Conservation (phyloP, 2,329 filamentous ascomycete species). For the Paecilomyces sp. region DNA sequence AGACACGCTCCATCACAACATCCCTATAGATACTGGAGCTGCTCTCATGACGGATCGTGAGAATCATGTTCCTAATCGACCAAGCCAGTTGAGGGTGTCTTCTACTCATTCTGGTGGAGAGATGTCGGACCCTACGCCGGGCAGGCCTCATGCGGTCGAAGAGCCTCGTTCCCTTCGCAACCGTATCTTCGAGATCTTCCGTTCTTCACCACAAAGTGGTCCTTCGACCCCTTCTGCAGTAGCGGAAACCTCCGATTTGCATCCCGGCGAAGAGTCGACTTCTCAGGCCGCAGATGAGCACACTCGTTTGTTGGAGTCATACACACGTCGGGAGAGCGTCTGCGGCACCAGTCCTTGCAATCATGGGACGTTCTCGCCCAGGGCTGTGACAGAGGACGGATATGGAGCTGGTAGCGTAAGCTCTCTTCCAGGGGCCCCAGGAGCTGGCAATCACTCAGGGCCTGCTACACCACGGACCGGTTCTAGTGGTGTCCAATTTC, state of each 20-base stretch:
- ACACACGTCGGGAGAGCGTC: constrained; percentile 25
- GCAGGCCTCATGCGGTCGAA: constrained; percentile 11
- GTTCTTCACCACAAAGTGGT: constrained; percentile 9
- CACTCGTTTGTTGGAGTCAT: constrained; percentile 33
- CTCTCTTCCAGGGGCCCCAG: constrained; percentile 25
- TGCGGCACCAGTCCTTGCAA: constrained; percentile 47
- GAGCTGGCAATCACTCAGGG: constrained; percentile 12
- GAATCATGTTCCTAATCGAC: neutral
- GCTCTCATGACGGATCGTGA: neutral
- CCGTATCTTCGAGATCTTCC: constrained; percentile 22
- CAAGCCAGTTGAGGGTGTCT: constrained; percentile 5
- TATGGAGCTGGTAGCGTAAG: constrained; percentile 27
- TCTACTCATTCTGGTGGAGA: constrained; percentile 3
- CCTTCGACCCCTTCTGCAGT: constrained; percentile 8
- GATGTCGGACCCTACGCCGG: constrained; percentile 22
- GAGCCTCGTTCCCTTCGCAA: constrained; percentile 22
- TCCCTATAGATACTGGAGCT: neutral
- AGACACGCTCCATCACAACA: neutral
- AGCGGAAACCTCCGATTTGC: constrained; percentile 2
- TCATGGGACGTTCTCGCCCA: constrained; percentile 72
- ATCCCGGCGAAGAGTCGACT: constrained; percentile 8
- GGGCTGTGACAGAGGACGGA: constrained; percentile 45
- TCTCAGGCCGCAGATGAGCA: constrained; percentile 20
- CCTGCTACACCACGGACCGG: constrained; percentile 8
- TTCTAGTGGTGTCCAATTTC: constrained; percentile 16